phyloP scores from a whole-genome alignment of 805 yeast species.

The Starmerella potacharoeniae region DNA sequence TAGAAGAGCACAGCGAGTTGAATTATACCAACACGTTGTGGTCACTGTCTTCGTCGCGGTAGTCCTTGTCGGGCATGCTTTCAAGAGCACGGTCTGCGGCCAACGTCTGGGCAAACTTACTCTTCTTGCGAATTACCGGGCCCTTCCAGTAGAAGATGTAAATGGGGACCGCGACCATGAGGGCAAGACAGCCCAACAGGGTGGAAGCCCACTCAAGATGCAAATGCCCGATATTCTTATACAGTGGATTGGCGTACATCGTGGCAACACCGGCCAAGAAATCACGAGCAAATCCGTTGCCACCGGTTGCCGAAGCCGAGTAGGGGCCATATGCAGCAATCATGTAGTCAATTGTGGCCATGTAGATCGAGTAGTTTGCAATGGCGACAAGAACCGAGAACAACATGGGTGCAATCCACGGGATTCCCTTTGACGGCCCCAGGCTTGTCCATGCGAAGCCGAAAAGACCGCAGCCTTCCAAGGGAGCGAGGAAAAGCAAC shows the following conservation, averaged over 20 bases:
- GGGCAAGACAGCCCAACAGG: constrained; percentile 30
- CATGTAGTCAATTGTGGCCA: constrained; percentile 38
- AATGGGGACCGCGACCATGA: constrained; percentile 31
- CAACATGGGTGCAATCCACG: constrained; percentile 37
- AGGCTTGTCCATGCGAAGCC: constrained; percentile 36
- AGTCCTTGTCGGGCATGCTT: constrained; percentile 2
- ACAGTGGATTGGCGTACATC: constrained; percentile 34
- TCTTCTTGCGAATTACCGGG: constrained; percentile 29
- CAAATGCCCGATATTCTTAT: constrained; percentile 28
- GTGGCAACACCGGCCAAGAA: constrained; percentile 34
- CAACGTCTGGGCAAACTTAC: constrained; percentile 31
- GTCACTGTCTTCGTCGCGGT: background rate
- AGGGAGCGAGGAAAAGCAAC: constrained; percentile 32
- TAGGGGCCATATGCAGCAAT: constrained; percentile 35
- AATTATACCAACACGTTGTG: background rate
- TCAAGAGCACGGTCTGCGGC: constrained; percentile 16
- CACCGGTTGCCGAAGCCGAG: constrained; percentile 37
- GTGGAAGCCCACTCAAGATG: constrained; percentile 35
- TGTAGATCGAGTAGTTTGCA: constrained; percentile 34
- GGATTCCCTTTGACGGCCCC: constrained; percentile 29
- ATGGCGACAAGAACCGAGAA: constrained; percentile 32
- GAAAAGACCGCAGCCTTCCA: constrained; percentile 33
- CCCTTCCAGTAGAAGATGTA: constrained; percentile 35
- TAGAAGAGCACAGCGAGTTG: background rate
- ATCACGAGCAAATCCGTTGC: constrained; percentile 36